Evolutionary conservation across 345 rosid genomes (phyloP).

Genomic region (Reutealis trisperma): DNA sequence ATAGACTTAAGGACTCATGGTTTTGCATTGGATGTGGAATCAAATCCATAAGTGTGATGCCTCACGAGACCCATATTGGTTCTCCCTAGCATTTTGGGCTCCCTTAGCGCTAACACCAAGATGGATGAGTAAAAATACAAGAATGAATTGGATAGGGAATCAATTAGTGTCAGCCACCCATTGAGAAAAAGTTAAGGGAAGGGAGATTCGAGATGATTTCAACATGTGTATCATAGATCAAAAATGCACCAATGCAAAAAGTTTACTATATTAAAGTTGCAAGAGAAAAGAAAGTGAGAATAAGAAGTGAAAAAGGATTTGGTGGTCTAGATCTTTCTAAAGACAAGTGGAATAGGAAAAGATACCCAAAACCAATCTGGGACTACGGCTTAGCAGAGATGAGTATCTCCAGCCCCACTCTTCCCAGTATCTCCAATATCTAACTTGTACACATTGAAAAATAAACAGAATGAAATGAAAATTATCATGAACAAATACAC

Average conservation of each 20-base stretch:
- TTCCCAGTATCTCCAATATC: background rate
- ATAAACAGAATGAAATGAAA: constrained; percentile 15
- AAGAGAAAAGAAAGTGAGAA: background rate
- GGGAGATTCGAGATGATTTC: background rate
- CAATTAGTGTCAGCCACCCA: background rate
- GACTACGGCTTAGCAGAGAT: background rate
- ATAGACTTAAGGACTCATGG: no score
- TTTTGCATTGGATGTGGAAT: no score
- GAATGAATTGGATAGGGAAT: background rate
- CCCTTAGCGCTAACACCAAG: background rate
- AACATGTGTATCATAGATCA: background rate
- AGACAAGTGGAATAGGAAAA: background rate
- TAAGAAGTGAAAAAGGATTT: background rate
- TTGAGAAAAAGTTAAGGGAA: background rate
- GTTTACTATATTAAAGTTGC: background rate
- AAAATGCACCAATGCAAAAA: background rate
- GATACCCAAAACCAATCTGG: background rate
- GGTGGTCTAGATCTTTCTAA: background rate
- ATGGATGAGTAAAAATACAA: background rate
- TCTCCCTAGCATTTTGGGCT: no score
- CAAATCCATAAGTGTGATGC: no score
- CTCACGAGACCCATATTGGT: no score
- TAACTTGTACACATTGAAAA: background rate
- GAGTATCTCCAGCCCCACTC: background rate
- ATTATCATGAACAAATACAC: constrained; percentile 20